These are phyloP conservation scores for Candida nanaspora DNA, from an alignment of 805 yeast species.

Conservation along the genomic window DNA sequence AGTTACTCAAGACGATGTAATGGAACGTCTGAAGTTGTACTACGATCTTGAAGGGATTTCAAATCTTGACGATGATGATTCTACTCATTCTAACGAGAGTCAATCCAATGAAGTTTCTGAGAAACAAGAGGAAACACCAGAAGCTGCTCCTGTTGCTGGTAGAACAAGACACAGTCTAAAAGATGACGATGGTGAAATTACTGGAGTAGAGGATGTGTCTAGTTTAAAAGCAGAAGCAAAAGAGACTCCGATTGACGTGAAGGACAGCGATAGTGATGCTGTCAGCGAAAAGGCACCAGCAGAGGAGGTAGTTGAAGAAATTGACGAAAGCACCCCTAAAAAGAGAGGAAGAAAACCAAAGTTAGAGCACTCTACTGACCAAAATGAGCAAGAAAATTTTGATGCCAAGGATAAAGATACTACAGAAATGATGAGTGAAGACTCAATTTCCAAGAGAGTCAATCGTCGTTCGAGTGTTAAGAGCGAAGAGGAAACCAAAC, in stretches of 20 bases:
- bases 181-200: neutral
- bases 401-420: neutral
- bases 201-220: neutral
- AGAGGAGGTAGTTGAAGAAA: neutral
- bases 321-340: neutral
- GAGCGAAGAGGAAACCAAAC: slow-evolving; percentile 1
- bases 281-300: slow-evolving; percentile 1
- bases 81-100: neutral
- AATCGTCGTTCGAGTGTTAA: neutral
- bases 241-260: slow-evolving; percentile 3
- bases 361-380: neutral
- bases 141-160: neutral
- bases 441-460: neutral
- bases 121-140: neutral
- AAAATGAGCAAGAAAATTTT: neutral
- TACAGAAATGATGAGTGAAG: neutral
- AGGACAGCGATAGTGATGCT: slow-evolving; percentile 1
- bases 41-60: slow-evolving; percentile 22
- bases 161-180: neutral
- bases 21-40: slow-evolving; percentile 13
- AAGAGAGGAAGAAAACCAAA: slow-evolving; percentile 1
- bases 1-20: slow-evolving; percentile 9
- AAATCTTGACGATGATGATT: slow-evolving; percentile 14
- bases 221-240: neutral
- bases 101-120: neutral